phyloP scores from a whole-genome alignment of 2,329 filamentous ascomycete genomes.

The Fusarium humuli region DNA sequence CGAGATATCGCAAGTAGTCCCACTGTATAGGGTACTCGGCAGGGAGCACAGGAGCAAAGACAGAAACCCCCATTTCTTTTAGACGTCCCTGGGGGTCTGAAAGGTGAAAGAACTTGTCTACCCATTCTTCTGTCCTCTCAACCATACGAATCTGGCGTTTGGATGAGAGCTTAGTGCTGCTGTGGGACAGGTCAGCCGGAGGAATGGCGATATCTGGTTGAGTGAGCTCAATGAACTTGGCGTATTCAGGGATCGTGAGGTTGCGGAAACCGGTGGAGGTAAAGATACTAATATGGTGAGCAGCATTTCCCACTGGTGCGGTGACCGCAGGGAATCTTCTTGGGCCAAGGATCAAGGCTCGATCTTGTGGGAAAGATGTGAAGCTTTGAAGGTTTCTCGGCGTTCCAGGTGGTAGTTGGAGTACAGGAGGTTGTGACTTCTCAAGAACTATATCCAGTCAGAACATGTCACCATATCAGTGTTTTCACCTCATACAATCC shows the following conservation, averaged over 20 bases:
- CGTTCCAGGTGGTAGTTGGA: conserved; percentile 54
- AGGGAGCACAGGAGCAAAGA: conserved; percentile 78
- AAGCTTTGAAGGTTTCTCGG: conserved; percentile 78
- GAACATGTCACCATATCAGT: not conserved
- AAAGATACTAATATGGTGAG: conserved; percentile 78
- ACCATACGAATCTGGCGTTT: conserved; percentile 87
- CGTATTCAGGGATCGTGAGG: conserved; percentile 77
- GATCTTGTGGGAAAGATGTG: conserved; percentile 74
- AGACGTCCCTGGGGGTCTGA: conserved; percentile 44
- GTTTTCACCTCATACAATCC: conserved; percentile 76
- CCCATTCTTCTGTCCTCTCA: conserved; percentile 86
- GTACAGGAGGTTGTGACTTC: conserved; percentile 63
- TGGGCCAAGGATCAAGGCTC: conserved; percentile 78
- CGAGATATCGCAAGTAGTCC: conserved; percentile 80
- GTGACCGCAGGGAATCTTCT: conserved; percentile 81
- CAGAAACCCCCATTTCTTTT: conserved; percentile 51
- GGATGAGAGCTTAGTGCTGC: conserved; percentile 64
- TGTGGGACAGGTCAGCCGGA: conserved; percentile 75
- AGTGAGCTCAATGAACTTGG: conserved; percentile 71
- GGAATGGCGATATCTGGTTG: conserved; percentile 84
- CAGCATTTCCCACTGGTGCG: conserved; percentile 77
- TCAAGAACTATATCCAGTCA: conserved; percentile 63
- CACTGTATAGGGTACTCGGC: conserved; percentile 80
- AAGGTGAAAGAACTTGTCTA: conserved; percentile 72
- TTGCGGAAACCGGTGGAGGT: conserved; percentile 88